Percentiles rank a stretch among this genome's conserved stretches.
Conservation (phyloP, 257 asterid species). For the Marsdenia floribunda region DNA sequence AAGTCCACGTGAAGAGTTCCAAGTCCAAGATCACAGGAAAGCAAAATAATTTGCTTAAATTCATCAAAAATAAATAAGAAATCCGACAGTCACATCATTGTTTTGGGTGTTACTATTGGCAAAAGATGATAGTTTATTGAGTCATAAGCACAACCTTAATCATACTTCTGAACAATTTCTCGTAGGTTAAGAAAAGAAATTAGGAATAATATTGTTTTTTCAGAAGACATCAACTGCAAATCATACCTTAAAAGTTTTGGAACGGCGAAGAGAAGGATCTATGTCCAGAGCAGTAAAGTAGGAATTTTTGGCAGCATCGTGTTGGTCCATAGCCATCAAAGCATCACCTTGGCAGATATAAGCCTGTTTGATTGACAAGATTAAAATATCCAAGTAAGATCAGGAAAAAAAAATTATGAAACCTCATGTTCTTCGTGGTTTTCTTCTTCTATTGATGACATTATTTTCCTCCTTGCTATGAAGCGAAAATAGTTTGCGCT, state of each 20-base stretch:
- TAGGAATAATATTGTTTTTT: not conserved
- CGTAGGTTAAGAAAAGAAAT: not conserved
- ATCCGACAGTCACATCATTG: not conserved
- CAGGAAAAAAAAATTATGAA: not conserved
- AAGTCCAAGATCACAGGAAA: not conserved
- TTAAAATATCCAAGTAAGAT: not conserved
- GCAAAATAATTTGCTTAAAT: not conserved
- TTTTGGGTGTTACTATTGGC: not conserved
- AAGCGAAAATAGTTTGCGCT: not conserved
- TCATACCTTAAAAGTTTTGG: constrained; percentile 75
- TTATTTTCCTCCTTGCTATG: not conserved
- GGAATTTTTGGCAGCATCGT: constrained; percentile 60
- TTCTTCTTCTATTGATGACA: not conserved
- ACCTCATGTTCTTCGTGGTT: not conserved
- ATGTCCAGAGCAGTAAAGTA: constrained; percentile 60
- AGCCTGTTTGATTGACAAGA: constrained; percentile 38
- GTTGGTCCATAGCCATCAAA: constrained; percentile 54
- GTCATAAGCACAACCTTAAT: not conserved
- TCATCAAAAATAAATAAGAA: not conserved
- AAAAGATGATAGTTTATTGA: not conserved
- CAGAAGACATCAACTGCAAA: not conserved
- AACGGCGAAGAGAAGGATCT: constrained; percentile 71
- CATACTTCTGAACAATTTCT: not conserved
- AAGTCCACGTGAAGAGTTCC: not conserved
- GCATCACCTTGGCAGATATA: constrained; percentile 81